Conservation (phyloP, 805 yeast genomes). For the Yarrowia phangngaensis region DNA sequence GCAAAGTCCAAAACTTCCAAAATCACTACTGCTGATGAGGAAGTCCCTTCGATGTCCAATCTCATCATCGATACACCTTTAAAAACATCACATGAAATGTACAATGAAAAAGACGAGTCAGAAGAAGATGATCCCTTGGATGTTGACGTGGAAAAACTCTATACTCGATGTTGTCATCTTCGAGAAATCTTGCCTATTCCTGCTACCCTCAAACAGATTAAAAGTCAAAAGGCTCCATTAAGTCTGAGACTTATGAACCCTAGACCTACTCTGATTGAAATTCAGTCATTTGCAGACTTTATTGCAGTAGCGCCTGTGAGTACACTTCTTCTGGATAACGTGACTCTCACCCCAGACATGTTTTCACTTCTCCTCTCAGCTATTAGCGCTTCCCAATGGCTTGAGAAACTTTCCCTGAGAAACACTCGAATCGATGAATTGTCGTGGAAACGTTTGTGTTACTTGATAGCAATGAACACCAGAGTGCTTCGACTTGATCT, state of each 20-base stretch:
- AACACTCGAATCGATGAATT: conserved; percentile 68
- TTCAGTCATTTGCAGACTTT: conserved; percentile 84
- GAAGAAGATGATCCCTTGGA: conserved; percentile 21
- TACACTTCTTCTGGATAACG: conserved; percentile 75
- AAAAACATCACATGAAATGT: conserved; percentile 20
- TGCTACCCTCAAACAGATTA: conserved; percentile 76
- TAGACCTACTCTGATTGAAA: conserved; percentile 83
- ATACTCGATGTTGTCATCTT: conserved; percentile 89
- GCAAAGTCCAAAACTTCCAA: not conserved
- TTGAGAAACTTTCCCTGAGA: conserved; percentile 70
- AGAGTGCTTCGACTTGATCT: conserved; percentile 57
- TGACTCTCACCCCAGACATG: conserved; percentile 69
- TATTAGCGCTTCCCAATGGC: conserved; percentile 56
- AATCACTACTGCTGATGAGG: not conserved
- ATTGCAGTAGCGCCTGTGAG: conserved; percentile 78
- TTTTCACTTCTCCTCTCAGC: conserved; percentile 68
- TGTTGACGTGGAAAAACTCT: conserved; percentile 42
- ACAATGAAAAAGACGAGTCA: conserved; percentile 13
- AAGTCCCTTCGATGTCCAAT: conserved; percentile 15
- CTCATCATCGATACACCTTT: conserved; percentile 23
- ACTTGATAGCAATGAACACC: conserved; percentile 63
- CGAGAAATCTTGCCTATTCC: conserved; percentile 91
- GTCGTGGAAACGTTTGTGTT: conserved; percentile 78
- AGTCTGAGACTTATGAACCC: conserved; percentile 75
- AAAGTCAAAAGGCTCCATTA: conserved; percentile 71